Evolutionary conservation across 345 rosid genomes (phyloP), one percentile per base, ranked within the genome.

Genomic region (Bruguiera sexangula): DNA sequence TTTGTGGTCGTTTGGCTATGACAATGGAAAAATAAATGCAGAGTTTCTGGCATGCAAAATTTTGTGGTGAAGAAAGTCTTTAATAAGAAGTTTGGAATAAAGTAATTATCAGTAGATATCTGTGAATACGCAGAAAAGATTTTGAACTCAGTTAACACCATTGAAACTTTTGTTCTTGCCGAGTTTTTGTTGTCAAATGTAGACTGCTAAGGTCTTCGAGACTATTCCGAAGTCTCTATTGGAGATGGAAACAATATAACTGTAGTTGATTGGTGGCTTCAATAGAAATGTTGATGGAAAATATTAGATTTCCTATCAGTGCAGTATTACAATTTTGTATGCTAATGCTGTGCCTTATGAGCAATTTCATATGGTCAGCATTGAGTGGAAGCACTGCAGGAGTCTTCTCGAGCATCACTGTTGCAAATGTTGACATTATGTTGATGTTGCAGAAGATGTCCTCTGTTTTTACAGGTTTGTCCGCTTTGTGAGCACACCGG

Each of bases 401-500:
- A 13, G 16, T 43, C 50, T 72, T 69, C 37, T 31, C 6, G 27
- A 66, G 57, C 19, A 6, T 27, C 36, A 16, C 46, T 9, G 62
- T 8, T 36, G 69, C 34, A 34, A 50, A 64, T 29, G 8, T 13
- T 67, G 36, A 53, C 24, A 15, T 34, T 31, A 56, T 31, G 54
- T n/a, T 60, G 65, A 5, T 60, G 32, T 19, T 39, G 34, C 2
- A 22, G 65, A 52, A 70, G 55, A 54, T 75, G 43, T 58, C 46
- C 70, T 69, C 65, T 69, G 37, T 54, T 36, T 63, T 62, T 73
- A 57, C 74, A 95, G 99, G 91, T 95, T 92, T 89, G 99, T 95
- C 68, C 99, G 99, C 30, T 95, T 95, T 79, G 98, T 95, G 72
- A 95, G 94, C 75, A 92, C 90, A 73, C 98, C 98, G 0, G 98